Percentiles rank a stretch among this genome's conserved stretches.
Conservation (phyloP, 768 basidiomycete species). For the Mycena rebaudengoi region DNA sequence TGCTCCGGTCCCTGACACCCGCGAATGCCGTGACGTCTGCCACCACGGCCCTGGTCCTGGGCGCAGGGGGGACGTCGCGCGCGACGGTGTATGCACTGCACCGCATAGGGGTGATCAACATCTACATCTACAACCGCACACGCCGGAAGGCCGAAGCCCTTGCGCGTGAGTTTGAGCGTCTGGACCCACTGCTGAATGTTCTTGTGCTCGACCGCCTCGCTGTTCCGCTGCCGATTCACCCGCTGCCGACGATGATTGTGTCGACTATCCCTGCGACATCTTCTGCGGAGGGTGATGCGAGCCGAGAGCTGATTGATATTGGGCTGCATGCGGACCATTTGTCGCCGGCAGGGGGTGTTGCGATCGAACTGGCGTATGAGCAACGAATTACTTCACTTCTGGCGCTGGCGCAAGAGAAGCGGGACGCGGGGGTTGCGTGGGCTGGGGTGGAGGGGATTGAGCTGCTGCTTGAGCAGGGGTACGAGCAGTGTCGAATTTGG, state of each 20-base stretch:
- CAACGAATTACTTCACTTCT: slow-evolving; percentile 73
- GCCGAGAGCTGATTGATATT: slow-evolving; percentile 48
- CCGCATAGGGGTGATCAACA: slow-evolving; percentile 61
- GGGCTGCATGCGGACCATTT: slow-evolving; percentile 53
- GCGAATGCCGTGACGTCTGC: slow-evolving; percentile 36
- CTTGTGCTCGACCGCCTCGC: slow-evolving; percentile 59
- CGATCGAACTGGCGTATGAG: slow-evolving; percentile 83
- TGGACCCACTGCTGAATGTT: slow-evolving; percentile 57
- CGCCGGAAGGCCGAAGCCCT: slow-evolving; percentile 64
- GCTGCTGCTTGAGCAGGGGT: slow-evolving; percentile 77
- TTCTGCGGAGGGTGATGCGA: slow-evolving; percentile 31
- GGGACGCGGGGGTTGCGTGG: slow-evolving; percentile 51
- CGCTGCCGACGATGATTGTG: slow-evolving; percentile 65
- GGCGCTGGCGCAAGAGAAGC: slow-evolving; percentile 52
- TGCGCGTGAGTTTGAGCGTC: slow-evolving; percentile 57
- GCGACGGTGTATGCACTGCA: slow-evolving; percentile 81
- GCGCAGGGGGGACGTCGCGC: slow-evolving; percentile 82
- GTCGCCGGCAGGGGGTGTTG: slow-evolving; percentile 42
- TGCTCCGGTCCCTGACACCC: slow-evolving; percentile 44
- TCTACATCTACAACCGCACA: slow-evolving; percentile 81
- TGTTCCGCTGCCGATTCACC: slow-evolving; percentile 44
- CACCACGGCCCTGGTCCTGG: slow-evolving; percentile 71
- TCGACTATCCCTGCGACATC: slow-evolving; percentile 72
- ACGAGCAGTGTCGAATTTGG: slow-evolving; percentile 68
- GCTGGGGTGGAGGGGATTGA: slow-evolving; percentile 67